Evolutionary conservation across 1,284 basidiomycete genomes (phyloP).

Genomic region (Leccinum pachyderme): DNA sequence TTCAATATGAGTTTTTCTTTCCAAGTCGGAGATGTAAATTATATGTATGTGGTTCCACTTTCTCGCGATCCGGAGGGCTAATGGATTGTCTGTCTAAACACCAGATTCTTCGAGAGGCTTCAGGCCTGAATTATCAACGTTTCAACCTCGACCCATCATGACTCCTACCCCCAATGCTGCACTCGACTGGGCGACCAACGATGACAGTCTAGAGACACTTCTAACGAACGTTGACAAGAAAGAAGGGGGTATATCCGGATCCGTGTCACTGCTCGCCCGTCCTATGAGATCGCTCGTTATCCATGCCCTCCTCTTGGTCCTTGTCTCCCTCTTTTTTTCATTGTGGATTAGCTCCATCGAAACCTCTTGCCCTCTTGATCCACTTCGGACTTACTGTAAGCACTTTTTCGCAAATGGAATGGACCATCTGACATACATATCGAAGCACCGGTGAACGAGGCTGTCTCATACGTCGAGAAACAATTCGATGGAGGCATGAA

Average conservation of each 20-base stretch:
- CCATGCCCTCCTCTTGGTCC: background rate
- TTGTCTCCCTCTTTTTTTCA: background rate
- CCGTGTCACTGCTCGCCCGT: background rate
- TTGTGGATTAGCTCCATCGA: background rate
- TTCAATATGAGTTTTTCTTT: too few species aligned
- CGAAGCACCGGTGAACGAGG: constrained; percentile 1
- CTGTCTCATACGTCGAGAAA: constrained; percentile 2
- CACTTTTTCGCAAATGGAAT: background rate
- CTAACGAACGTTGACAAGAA: background rate
- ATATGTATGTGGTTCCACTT: too few species aligned
- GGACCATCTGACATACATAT: background rate
- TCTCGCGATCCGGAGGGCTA: background rate
- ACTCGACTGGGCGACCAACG: background rate
- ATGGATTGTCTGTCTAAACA: background rate
- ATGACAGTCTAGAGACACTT: background rate
- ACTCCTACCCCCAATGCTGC: background rate
- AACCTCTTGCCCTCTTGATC: background rate
- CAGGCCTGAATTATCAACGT: background rate
- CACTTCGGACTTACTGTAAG: constrained; percentile 3
- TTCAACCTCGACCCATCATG: background rate
- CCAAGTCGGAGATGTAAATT: too few species aligned
- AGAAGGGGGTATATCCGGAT: background rate
- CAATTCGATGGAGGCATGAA: background rate
- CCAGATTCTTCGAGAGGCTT: background rate
- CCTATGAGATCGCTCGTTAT: background rate